Evolutionary conservation across 2,329 filamentous ascomycete species (phyloP).

Genomic region (Lachnellula hyalina): DNA sequence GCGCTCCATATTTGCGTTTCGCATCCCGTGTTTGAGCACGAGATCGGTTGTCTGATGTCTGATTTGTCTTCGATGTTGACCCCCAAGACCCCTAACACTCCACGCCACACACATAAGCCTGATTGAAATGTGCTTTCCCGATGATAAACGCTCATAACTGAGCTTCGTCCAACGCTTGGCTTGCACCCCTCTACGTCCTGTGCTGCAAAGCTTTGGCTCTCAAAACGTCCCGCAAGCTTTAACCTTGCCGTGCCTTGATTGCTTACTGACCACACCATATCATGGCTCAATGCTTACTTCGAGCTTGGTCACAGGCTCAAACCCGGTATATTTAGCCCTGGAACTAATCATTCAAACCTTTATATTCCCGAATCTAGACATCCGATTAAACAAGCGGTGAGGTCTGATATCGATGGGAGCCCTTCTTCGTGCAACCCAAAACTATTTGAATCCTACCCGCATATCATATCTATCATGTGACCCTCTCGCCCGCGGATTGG

Average conservation of each 20-base stretch:
- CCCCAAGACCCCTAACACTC: slow-evolving; percentile 4
- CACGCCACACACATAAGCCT: not conserved
- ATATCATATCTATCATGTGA: slow-evolving; percentile 19
- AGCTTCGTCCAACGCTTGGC: not conserved
- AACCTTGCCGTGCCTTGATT: not conserved
- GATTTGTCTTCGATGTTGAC: too few species aligned
- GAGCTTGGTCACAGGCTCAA: not conserved
- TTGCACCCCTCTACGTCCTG: not conserved
- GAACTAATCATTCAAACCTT: not conserved
- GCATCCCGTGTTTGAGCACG: too few species aligned
- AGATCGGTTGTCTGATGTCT: too few species aligned
- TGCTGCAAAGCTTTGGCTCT: not conserved
- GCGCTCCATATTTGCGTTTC: too few species aligned
- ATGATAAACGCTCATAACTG: not conserved
- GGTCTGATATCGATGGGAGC: not conserved
- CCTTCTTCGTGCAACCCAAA: not conserved
- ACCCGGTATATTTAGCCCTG: not conserved
- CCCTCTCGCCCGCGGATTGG: slow-evolving; percentile 30
- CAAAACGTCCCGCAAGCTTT: not conserved
- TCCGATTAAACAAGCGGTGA: slow-evolving; percentile 1
- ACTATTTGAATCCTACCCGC: not conserved
- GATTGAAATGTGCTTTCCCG: not conserved
- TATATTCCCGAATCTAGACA: slow-evolving; percentile 1
- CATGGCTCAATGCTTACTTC: too few species aligned
- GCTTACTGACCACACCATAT: not conserved